Evolutionary conservation across 1,284 basidiomycete genomes (phyloP).

Genomic region (Irpex rosettiformis): DNA sequence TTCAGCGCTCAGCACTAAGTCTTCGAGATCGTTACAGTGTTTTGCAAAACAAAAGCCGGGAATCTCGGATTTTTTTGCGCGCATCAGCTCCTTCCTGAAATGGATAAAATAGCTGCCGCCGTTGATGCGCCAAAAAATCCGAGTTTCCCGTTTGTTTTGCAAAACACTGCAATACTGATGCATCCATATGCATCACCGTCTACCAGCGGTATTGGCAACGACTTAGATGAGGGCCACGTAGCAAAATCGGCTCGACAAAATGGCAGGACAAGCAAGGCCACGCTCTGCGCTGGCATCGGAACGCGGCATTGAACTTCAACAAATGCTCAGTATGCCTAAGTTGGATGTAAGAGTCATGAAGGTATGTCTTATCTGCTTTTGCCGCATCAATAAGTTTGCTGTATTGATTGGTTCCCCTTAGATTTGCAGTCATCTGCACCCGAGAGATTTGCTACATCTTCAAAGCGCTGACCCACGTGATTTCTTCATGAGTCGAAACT

Average conservation of each 20-base stretch:
- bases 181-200: not conserved
- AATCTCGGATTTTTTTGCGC: too few species aligned
- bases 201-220: not conserved
- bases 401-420: not conserved
- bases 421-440: slow-evolving; percentile 6
- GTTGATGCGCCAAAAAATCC: too few species aligned
- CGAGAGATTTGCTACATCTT: slow-evolving; percentile 7
- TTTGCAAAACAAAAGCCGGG: too few species aligned
- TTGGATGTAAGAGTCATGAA: slow-evolving; percentile 2
- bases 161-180: too few species aligned
- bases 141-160: too few species aligned
- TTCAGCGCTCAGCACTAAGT: too few species aligned
- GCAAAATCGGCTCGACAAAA: not conserved
- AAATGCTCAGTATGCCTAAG: not conserved
- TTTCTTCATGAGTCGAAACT: slow-evolving; percentile 5
- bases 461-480: slow-evolving; percentile 3
- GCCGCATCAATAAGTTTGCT: not conserved
- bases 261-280: not conserved
- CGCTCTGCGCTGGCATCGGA: too few species aligned
- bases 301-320: not conserved
- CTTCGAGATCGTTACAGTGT: too few species aligned
- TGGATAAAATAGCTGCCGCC: too few species aligned
- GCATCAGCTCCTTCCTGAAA: too few species aligned
- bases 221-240: not conserved
- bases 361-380: not conserved